Percentiles rank a stretch among this genome's conserved stretches.
Conservation (phyloP, 805 yeast species). For the Komagataella pseudopastoris region DNA sequence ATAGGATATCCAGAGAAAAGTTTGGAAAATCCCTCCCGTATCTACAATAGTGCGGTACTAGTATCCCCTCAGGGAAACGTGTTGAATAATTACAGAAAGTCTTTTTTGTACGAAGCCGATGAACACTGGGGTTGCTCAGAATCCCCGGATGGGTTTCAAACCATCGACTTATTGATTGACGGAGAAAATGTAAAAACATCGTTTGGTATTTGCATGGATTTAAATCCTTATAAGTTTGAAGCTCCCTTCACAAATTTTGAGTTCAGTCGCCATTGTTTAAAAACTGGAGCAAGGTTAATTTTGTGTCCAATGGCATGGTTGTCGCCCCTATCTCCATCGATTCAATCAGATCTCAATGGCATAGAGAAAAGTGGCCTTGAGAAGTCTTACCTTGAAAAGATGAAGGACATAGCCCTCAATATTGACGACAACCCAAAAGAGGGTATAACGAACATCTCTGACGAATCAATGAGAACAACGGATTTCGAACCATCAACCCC, state of each 20-base stretch:
- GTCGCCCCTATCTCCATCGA: slow-evolving; percentile 30
- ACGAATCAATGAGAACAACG: not conserved
- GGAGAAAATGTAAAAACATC: slow-evolving; percentile 25
- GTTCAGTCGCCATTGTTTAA: slow-evolving; percentile 40
- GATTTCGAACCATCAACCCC: slow-evolving; percentile 14
- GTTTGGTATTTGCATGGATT: slow-evolving; percentile 89
- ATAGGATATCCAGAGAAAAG: slow-evolving; percentile 70
- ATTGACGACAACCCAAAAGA: not conserved
- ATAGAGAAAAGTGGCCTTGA: slow-evolving; percentile 7
- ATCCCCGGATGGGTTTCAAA: slow-evolving; percentile 45
- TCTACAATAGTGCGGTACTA: slow-evolving; percentile 64
- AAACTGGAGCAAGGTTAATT: slow-evolving; percentile 37
- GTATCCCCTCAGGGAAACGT: slow-evolving; percentile 44
- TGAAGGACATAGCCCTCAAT: not conserved
- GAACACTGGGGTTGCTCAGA: slow-evolving; percentile 69
- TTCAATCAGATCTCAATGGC: slow-evolving; percentile 10
- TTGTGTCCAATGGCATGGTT: slow-evolving; percentile 87
- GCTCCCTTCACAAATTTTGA: slow-evolving; percentile 72
- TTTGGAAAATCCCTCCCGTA: slow-evolving; percentile 7
- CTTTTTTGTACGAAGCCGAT: slow-evolving; percentile 68
- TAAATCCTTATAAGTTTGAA: slow-evolving; percentile 73
- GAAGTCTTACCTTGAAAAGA: not conserved
- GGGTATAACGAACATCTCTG: not conserved
- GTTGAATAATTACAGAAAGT: slow-evolving; percentile 58
- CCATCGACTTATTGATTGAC: slow-evolving; percentile 28